Percentiles rank a stretch among this genome's conserved stretches.
Evolutionary conservation across 805 yeast species (phyloP).

Genomic region (Isabelozyma heimii): DNA sequence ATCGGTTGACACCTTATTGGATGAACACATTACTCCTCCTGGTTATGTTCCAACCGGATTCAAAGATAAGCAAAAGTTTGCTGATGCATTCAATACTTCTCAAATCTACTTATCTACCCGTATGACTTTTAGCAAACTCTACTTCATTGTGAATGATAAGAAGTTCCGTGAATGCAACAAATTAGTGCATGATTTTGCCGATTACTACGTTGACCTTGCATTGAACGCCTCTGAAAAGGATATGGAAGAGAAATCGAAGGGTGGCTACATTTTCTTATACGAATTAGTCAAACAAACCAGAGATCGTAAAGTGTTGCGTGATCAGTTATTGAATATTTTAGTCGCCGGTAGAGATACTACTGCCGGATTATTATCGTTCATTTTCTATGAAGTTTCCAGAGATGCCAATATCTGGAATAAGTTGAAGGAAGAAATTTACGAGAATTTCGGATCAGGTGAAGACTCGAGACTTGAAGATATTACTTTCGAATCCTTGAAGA

Average conservation of each 20-base stretch:
- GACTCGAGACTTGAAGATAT: conserved; percentile 33
- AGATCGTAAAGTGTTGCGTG: conserved; percentile 45
- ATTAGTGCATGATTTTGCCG: conserved; percentile 26
- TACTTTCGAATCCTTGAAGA: conserved; percentile 49
- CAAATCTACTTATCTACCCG: conserved; percentile 30
- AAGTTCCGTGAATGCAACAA: conserved; percentile 21
- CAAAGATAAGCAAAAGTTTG: conserved; percentile 32
- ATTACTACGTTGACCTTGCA: conserved; percentile 39
- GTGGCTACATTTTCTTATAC: conserved; percentile 44
- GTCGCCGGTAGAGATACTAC: conserved; percentile 59
- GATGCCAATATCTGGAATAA: conserved; percentile 35
- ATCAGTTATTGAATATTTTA: conserved; percentile 49
- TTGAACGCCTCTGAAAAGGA: conserved; percentile 28
- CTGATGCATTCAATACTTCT: conserved; percentile 32
- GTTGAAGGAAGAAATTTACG: conserved; percentile 35
- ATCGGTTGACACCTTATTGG: conserved; percentile 31
- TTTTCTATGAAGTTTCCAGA: conserved; percentile 44
- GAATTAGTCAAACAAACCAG: conserved; percentile 49
- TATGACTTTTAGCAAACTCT: conserved; percentile 20
- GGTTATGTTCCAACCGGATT: conserved; percentile 11
- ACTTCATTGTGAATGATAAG: conserved; percentile 19
- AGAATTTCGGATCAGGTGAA: conserved; percentile 30
- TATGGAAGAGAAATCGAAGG: conserved; percentile 27
- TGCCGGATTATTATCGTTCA: conserved; percentile 47
- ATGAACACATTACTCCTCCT: conserved; percentile 15